Evolutionary conservation across 208 protist genomes (phyloP).

Genomic region (Balamuthia mandrillaris): DNA sequence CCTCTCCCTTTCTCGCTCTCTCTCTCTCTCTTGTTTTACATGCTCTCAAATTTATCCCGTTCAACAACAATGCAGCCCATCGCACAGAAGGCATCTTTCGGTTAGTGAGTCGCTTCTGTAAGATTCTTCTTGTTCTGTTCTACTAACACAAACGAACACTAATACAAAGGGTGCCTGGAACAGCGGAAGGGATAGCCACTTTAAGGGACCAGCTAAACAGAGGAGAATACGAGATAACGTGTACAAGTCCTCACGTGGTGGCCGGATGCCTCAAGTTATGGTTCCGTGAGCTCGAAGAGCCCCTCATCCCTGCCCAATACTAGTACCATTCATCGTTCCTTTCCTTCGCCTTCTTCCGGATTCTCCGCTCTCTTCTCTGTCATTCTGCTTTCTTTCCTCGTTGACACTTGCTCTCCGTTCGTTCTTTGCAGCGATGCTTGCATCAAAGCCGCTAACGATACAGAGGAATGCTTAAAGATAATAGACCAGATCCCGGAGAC

Average conservation of each 20-base stretch:
- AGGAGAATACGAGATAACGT: not conserved
- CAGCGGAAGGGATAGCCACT: not conserved
- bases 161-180: not conserved
- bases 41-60: not conserved
- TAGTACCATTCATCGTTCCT: not conserved
- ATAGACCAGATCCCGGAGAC: not conserved
- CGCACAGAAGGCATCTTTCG: not conserved
- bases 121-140: not conserved
- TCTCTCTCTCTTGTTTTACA: not conserved
- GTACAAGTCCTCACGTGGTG: not conserved
- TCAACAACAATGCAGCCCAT: not conserved
- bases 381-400: not conserved
- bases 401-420: not conserved
- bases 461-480: not conserved
- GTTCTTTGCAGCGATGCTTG: not conserved
- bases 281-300: not conserved
- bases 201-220: not conserved
- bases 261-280: not conserved
- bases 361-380: not conserved
- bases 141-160: not conserved
- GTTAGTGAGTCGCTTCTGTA: not conserved
- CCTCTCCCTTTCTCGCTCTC: not conserved
- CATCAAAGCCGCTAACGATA: not conserved
- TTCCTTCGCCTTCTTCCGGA: not conserved
- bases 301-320: not conserved